Conservation (phyloP, 768 basidiomycete genomes). For the Trametopsis cervina region DNA sequence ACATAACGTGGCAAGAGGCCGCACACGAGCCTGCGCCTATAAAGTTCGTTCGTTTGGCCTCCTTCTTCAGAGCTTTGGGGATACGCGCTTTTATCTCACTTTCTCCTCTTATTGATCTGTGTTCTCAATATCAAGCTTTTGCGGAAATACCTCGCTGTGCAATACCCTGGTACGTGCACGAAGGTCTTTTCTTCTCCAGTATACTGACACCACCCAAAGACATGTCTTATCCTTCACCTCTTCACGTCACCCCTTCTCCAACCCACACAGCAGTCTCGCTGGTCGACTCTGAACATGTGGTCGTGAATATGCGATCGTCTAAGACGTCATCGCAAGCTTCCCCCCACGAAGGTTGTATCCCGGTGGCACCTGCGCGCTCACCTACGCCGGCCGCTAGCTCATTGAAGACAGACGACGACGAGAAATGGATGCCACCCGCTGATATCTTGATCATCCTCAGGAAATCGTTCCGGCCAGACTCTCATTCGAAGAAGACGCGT, state of each 20-base stretch:
- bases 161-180: background rate
- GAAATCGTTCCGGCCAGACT: background rate
- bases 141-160: background rate
- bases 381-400: background rate
- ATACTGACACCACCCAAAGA: slow-evolving; percentile 7
- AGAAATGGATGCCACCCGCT: background rate
- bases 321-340: background rate
- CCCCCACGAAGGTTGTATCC: background rate
- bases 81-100: background rate
- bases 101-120: background rate
- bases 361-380: background rate
- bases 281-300: background rate
- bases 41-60: background rate
- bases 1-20: background rate
- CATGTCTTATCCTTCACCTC: background rate
- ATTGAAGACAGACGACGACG: background rate
- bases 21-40: background rate
- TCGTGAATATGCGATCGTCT: background rate
- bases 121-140: background rate
- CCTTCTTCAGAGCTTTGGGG: no score
- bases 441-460: slow-evolving; percentile 18
- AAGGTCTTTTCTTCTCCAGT: slow-evolving; percentile 2
- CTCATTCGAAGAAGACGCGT: slow-evolving; percentile 17
- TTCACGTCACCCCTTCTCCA: slow-evolving; percentile 2
- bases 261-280: background rate